Evolutionary conservation across 129 eudicot species (phyloP), one percentile per base, ranked within the genome.

Genomic region (Silybum marianum): DNA sequence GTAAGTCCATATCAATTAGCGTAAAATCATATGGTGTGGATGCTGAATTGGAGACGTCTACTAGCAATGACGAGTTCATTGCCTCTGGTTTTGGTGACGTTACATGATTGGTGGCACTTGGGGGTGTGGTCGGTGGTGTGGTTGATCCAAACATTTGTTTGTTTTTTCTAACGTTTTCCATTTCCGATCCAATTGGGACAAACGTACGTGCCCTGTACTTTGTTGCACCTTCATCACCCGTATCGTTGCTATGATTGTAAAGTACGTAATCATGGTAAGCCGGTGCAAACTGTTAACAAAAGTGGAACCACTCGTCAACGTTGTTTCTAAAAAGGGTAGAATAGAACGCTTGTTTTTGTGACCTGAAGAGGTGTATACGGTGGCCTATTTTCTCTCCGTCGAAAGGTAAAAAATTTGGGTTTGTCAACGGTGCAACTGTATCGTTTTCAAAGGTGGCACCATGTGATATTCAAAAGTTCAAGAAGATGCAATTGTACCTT

Each of bases 261-360:
- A 95, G 92, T 71, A 95, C 99, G 60, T 95, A 95, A 79, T 95
- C 99, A 79, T 95, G 99, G 86, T 95, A 95, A 63, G 99, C 94
- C 63, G 99, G 99, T 28, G 99, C 99, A 91, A 95, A 95, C 99
- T 95, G 93, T 82, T 82, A 86, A 72, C 13, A 78, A 67, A 24
- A 46, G 16, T 16, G 44, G 22, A 72, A 44, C 23, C 10, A 22
- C 6, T 7, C 24, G 40, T 60, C 62, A 32, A 32, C 6, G 6
- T 32, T 4, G 6, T 32, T 32, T 4, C 36, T 32, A 42, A 10
- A 42, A 10, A 42, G 16, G 4, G 51, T 42, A 42, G 12, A 36
- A 36, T 42, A 42, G 12, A 36, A 36, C 9, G 40, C 9, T 36
- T 36, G 40, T 36, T 36, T 32, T 36, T 7, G 9, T 36, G 9